These are phyloP conservation scores for Fusarium ambrosium DNA, from an alignment of 2,329 filamentous ascomycete genomes.

Conservation along the genomic window DNA sequence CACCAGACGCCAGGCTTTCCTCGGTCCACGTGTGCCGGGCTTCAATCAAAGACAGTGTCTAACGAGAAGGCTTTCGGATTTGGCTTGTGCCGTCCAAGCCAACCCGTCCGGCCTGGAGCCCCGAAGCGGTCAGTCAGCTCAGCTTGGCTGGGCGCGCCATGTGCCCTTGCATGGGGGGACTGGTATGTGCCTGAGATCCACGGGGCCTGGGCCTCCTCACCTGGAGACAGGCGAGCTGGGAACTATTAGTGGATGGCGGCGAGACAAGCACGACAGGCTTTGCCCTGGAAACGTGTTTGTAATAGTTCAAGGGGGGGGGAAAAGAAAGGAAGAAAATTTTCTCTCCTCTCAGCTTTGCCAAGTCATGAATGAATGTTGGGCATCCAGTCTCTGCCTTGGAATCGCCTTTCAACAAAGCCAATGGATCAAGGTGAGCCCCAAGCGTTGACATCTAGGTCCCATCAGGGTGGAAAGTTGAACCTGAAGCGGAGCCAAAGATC, in stretches of 20 bases:
- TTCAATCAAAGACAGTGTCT: conserved; percentile 16
- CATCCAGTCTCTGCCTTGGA: conserved; percentile 15
- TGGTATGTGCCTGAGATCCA: conserved; percentile 42
- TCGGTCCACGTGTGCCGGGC: not conserved
- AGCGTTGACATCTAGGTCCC: conserved; percentile 8
- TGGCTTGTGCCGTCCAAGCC: conserved; percentile 6
- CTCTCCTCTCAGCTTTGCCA: not conserved
- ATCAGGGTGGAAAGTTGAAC: conserved; percentile 18
- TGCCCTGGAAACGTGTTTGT: conserved; percentile 29
- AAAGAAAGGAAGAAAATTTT: conserved; percentile 1
- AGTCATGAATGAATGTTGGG: conserved; percentile 29
- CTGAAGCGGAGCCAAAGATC: conserved; percentile 31
- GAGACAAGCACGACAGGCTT: not conserved
- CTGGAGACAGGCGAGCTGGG: conserved; percentile 18
- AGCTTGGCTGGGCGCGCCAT: conserved; percentile 29
- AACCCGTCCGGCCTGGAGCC: conserved; percentile 26
- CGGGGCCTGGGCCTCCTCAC: conserved; percentile 13
- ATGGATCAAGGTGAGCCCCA: not conserved
- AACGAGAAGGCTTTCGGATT: conserved; percentile 11
- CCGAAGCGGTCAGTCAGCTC: conserved; percentile 44
- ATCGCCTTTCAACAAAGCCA: not conserved
- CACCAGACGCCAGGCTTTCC: conserved; percentile 8
- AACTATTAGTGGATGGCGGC: conserved; percentile 21
- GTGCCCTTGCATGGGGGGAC: conserved; percentile 42
- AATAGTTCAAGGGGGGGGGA: conserved; percentile 13